Evolutionary conservation across 73 alveolate genomes (phyloP), one percentile per base, ranked within the genome.

Genomic region (Paramecium pentaurelia): DNA sequence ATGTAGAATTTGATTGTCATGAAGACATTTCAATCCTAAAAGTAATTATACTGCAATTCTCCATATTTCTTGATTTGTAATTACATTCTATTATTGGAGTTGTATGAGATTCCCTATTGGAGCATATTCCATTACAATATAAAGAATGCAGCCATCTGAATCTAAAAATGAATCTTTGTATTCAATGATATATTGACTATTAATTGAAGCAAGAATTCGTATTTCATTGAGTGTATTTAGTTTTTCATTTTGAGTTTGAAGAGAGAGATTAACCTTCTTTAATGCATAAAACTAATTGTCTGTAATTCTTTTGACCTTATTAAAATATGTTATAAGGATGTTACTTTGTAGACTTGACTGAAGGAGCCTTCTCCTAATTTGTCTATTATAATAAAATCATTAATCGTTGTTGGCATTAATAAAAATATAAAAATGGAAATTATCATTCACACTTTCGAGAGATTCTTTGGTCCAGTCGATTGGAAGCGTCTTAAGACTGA

Each of bases 1-100:
- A 96, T 97, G 99, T 25, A 95, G 68, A 27, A 97, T 97, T 77
- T 96, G 96, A 93, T 95, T 92, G 30, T 97, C 98, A 95, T 97
- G 99, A 27, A 97, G 86, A 34, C 98, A 93, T 85, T 96, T 92
- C 77, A 97, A 71, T 10, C 99, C 99, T 60, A 94, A 86, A 14
- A 95, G 88, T 92, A 97, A 93, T 87, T 97, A 96, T 68, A 96
- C 93, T 85, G 96, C 95, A 38, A 94, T 71, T 68, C 95, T 95
- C 99, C 99, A 97, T 1, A 96, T 93, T 38, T 96, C 97, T 27
- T 93, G 94, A 71, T 86, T 25, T 60, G 44, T 68, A 86, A 89
- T 71, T 88, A 93, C 87, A 92, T 95, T 8, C 89, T 60, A 14
- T 92, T 89, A 1, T 18, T 16, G 32, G 11, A 54, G 32, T 54